Percentiles rank a stretch among this genome's conserved stretches.
phyloP scores from a whole-genome alignment of 371 early-diverging fungal genomes.

The Mortierella sp. region DNA sequence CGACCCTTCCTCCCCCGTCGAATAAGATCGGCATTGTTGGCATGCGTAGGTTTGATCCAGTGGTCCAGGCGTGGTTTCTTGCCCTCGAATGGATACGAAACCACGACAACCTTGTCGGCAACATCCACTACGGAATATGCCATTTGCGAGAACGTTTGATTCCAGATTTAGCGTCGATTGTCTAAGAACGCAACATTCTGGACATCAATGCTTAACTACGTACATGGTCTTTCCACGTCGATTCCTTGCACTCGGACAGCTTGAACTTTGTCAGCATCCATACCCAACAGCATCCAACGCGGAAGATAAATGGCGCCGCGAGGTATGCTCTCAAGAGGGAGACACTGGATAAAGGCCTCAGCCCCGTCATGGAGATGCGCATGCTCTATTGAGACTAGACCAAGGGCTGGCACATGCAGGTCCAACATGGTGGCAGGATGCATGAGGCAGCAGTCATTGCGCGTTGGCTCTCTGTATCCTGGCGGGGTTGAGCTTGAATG shows the following conservation, averaged over 20 bases:
- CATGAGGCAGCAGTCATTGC: constrained; percentile 1
- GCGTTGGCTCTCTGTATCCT: background rate
- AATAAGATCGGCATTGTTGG: constrained; percentile 4
- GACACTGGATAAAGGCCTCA: constrained; percentile 10
- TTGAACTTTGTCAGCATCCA: background rate
- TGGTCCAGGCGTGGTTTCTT: background rate
- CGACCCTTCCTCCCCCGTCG: background rate
- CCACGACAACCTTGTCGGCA: constrained; percentile 4
- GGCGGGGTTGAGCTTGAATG: background rate
- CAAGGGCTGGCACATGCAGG: constrained; percentile 22
- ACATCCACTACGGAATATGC: constrained; percentile 19
- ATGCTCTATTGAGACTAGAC: constrained; percentile 13
- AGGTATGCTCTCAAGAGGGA: constrained; percentile 10
- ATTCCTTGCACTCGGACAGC: constrained; percentile 11
- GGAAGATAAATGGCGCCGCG: constrained; percentile 4
- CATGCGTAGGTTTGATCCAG: constrained; percentile 12
- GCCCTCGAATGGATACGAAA: background rate
- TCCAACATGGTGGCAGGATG: constrained; percentile 13
- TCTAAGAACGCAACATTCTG: no score
- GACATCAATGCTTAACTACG: background rate
- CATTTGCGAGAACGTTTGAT: no score
- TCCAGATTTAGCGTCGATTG: no score
- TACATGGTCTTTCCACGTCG: background rate
- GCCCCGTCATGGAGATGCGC: constrained; percentile 1
- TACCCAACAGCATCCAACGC: background rate